Base-by-base conservation (phyloP, 2,329 filamentous ascomycete species). In the Coniella vitis region DNA sequence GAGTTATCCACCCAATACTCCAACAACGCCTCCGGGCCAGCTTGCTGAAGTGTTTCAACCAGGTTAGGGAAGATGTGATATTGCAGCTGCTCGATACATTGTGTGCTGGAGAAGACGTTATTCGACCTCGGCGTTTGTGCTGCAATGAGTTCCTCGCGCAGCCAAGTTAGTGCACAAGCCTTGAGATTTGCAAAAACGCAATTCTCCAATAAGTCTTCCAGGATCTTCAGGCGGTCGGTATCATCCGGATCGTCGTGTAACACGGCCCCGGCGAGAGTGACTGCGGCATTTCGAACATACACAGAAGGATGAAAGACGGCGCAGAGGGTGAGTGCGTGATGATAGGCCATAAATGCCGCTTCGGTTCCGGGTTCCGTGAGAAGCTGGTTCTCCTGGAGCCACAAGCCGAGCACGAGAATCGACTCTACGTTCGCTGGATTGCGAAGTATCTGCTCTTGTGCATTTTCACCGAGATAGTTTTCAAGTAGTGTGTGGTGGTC, bases 151-250 rank as follows among this genome's bases (percentile, higher is more conserved):
- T 84, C 81, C 56, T 84, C 81, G 47, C 79, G 75, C 31, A 84
- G 64, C 81, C 81, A 85, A 4, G 72, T 72, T 4, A 84, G 72
- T 0, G 80, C 81, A 37, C 77, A 79, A 8, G 77, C 81, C 60
- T 83, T 82, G 34, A 85, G 68, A 1, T 75, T 71, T 2, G 79
- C 71, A 56, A 81, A 84, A 56, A 78, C 73, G 68, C 81, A 84
- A 60, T 83, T 81, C 62, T 84, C 79, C 12, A 85, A 65, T 12
- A 84, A 70, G 58, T 85, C 81, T 45, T 81, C 76, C 8, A 86
- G 70, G 54, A 85, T 84, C 22, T 73, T 70, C 14, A 85, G 65
- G 4, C 80, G 72, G 58, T 77, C 72, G 3, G 75, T 71, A 51
- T 81, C 77, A 21, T 79, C 72, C 0, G 81, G 79, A 53, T 83